These are phyloP conservation scores for Sporisorium reilianum DNA, from an alignment of 1,284 basidiomycete species.

Conservation along the genomic window DNA sequence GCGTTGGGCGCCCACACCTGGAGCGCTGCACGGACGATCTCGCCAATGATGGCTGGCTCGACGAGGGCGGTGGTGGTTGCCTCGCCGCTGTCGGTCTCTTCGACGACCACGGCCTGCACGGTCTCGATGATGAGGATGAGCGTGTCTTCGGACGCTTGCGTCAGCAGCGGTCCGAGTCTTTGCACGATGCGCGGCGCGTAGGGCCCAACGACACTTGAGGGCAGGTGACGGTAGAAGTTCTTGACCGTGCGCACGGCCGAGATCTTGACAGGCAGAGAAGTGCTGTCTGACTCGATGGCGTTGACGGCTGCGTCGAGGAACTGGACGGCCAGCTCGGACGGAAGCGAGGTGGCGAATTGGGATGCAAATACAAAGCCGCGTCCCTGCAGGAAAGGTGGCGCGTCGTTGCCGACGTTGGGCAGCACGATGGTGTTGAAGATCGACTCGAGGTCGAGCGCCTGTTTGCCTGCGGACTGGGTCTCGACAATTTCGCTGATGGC, in stretches of 20 bases:
- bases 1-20: slow-evolving; percentile 77
- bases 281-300: slow-evolving; percentile 80
- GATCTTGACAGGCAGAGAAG: slow-evolving; percentile 86
- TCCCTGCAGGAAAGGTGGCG: slow-evolving; percentile 86
- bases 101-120: slow-evolving; percentile 80
- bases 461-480: slow-evolving; percentile 71
- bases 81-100: slow-evolving; percentile 72
- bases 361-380: slow-evolving; percentile 94
- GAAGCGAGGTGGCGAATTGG: slow-evolving; percentile 83
- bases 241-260: slow-evolving; percentile 78
- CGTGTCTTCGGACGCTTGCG: slow-evolving; percentile 84
- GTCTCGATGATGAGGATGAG: slow-evolving; percentile 90
- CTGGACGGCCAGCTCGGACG: slow-evolving; percentile 73
- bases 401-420: slow-evolving; percentile 77
- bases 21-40: slow-evolving; percentile 73
- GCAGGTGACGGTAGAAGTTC: slow-evolving; percentile 72
- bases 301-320: slow-evolving; percentile 88
- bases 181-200: slow-evolving; percentile 82
- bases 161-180: slow-evolving; percentile 84
- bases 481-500: slow-evolving; percentile 81
- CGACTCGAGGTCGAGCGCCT: slow-evolving; percentile 77
- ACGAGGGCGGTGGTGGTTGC: slow-evolving; percentile 29
- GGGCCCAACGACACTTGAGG: slow-evolving; percentile 74
- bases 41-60: slow-evolving; percentile 44
- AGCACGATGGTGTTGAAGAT: slow-evolving; percentile 84